Conservation (phyloP, 495 filamentous ascomycete genomes). For the Podospora australis region DNA sequence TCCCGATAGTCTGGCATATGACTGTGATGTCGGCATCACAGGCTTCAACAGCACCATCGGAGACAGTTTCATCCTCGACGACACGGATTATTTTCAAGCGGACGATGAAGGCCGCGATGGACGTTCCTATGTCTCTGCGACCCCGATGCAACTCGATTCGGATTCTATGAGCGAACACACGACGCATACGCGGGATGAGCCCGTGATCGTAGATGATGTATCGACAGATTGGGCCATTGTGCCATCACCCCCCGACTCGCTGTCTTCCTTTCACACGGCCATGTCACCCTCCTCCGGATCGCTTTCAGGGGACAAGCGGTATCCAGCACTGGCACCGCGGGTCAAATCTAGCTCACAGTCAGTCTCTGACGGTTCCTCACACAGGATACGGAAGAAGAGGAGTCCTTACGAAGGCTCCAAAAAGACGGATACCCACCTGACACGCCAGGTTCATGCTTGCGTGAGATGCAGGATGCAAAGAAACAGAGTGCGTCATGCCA, state of each 20-base stretch:
- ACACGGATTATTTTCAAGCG: not conserved
- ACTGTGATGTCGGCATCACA: conserved; percentile 17
- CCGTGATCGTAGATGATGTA: conserved; percentile 4
- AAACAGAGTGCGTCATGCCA: conserved; percentile 23
- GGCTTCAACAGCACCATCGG: conserved; percentile 2
- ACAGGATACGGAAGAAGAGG: conserved; percentile 23
- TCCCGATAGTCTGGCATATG: conserved; percentile 17
- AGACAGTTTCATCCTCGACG: not conserved
- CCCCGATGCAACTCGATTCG: conserved; percentile 10
- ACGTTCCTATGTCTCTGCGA: conserved; percentile 11
- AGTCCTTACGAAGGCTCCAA: conserved; percentile 23
- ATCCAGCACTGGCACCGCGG: conserved; percentile 18
- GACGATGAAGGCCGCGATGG: conserved; percentile 8
- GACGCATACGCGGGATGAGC: conserved; percentile 5
- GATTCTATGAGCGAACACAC: conserved; percentile 5
- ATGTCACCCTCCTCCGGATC: conserved; percentile 10
- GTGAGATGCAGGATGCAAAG: conserved; percentile 33
- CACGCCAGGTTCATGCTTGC: conserved; percentile 29
- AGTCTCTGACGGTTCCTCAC: conserved; percentile 8
- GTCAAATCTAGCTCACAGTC: conserved; percentile 6
- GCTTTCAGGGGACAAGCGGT: conserved; percentile 11
- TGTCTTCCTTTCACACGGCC: conserved; percentile 6
- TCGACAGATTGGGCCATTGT: conserved; percentile 21
- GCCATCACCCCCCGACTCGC: conserved; percentile 9
- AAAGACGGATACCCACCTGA: conserved; percentile 26